A percentile compares a stretch with the other conserved stretches of the same genome.
Evolutionary conservation across 1,139 yeast species (phyloP).

Genomic region (Saccharomyces hybrid): DNA sequence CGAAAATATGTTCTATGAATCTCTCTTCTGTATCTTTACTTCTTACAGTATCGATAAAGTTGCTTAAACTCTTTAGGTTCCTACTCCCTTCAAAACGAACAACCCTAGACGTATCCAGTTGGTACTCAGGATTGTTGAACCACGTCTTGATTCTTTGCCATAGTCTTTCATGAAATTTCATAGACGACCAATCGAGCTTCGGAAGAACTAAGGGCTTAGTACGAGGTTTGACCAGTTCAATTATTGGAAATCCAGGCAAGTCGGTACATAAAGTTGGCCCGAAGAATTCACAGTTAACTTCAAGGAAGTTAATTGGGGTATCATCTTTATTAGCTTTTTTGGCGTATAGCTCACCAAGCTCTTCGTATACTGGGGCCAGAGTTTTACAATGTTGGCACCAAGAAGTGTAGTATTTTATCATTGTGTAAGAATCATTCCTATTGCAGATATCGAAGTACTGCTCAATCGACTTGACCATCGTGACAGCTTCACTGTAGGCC

Average conservation of each 20-base stretch:
- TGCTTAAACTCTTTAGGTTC: slow-evolving; percentile 15
- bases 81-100: slow-evolving; percentile 24
- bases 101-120: slow-evolving; percentile 17
- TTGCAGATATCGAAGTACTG: slow-evolving; percentile 26
- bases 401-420: slow-evolving; percentile 45
- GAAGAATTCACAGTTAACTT: slow-evolving; percentile 31
- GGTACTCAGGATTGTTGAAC: slow-evolving; percentile 15
- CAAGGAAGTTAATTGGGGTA: slow-evolving; percentile 22
- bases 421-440: slow-evolving; percentile 21
- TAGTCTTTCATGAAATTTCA: slow-evolving; percentile 6
- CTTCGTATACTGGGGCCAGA: slow-evolving; percentile 49
- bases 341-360: slow-evolving; percentile 14
- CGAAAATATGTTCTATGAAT: slow-evolving; percentile 4
- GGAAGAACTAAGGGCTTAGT: slow-evolving; percentile 3
- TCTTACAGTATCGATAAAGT: slow-evolving; percentile 18
- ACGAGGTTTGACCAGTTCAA: slow-evolving; percentile 26
- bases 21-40: slow-evolving; percentile 1
- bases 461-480: slow-evolving; percentile 14
- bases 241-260: slow-evolving; percentile 31
- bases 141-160: slow-evolving; percentile 8
- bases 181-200: slow-evolving; percentile 1
- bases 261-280: slow-evolving; percentile 24
- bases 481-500: not conserved
- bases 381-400: slow-evolving; percentile 74
- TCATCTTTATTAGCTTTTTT: slow-evolving; percentile 6